A percentile compares a stretch with the other conserved stretches of the same genome.
phyloP scores from a whole-genome alignment of 768 basidiomycete genomes.

The Lactarius pseudohatsudake region DNA sequence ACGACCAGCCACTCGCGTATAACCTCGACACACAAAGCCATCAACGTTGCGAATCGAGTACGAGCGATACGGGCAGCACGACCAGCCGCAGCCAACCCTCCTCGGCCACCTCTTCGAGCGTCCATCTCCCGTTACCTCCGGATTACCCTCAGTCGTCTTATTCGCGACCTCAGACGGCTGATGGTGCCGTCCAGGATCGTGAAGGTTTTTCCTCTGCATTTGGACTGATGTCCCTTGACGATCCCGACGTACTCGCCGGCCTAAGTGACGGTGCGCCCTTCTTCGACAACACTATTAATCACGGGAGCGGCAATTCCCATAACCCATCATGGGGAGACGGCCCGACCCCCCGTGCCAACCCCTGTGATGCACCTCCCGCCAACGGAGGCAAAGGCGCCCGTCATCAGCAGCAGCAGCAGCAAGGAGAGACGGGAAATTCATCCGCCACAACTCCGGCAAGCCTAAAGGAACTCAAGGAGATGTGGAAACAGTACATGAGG shows the following conservation, averaged over 20 bases:
- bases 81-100: constrained; percentile 49
- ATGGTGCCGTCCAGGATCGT: constrained; percentile 28
- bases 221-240: constrained; percentile 75
- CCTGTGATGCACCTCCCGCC: constrained; percentile 17
- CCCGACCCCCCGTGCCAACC: constrained; percentile 27
- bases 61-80: constrained; percentile 46
- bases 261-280: constrained; percentile 62
- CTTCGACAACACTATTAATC: constrained; percentile 40
- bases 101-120: constrained; percentile 52
- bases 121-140: constrained; percentile 47
- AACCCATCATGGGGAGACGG: constrained; percentile 25
- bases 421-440: constrained; percentile 38
- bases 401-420: constrained; percentile 32
- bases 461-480: constrained; percentile 57
- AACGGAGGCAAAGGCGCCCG: constrained; percentile 29
- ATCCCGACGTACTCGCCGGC: constrained; percentile 64
- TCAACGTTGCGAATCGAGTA: constrained; percentile 33
- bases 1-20: constrained; percentile 26
- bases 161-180: constrained; percentile 30
- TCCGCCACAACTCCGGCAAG: constrained; percentile 35
- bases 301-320: constrained; percentile 15
- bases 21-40: constrained; percentile 29
- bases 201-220: constrained; percentile 50
- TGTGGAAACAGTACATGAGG: constrained; percentile 74
- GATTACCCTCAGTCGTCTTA: constrained; percentile 29